Conservation (phyloP, 148 eudicot species). For the Chenopodium berlandieri region DNA sequence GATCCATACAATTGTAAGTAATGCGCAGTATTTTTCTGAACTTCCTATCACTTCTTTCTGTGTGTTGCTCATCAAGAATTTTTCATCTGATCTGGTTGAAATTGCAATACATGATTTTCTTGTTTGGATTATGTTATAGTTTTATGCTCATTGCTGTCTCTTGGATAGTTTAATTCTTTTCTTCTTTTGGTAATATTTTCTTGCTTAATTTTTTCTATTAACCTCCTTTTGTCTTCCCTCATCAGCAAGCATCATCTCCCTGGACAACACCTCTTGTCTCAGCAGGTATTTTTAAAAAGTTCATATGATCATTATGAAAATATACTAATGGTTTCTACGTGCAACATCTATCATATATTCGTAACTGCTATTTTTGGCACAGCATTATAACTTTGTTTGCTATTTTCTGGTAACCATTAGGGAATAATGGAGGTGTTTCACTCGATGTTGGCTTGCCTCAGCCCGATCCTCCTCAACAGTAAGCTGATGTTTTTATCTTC, state of each 20-base stretch:
- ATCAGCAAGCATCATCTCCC: constrained; percentile 10
- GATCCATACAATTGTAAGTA: constrained; percentile 22
- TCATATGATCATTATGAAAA: neutral
- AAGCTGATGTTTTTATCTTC: constrained; percentile 3
- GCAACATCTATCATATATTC: neutral
- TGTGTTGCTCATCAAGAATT: neutral
- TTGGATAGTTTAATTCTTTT: neutral
- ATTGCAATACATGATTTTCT: neutral
- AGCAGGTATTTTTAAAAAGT: constrained; percentile 17
- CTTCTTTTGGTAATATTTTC: neutral
- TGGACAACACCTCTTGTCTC: neutral
- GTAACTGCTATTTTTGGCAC: neutral
- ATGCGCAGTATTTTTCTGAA: neutral
- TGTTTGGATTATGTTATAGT: neutral
- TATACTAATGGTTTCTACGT: neutral
- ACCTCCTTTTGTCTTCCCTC: neutral
- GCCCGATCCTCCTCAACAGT: constrained; percentile 10
- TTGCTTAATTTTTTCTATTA: neutral
- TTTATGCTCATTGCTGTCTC: neutral
- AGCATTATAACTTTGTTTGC: neutral
- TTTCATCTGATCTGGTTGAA: neutral
- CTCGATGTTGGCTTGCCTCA: neutral
- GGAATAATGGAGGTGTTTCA: constrained; percentile 6
- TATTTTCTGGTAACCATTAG: neutral
- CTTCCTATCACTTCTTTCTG: neutral